A percentile compares a stretch with the other conserved stretches of the same genome.
Conservation (phyloP, 441 rosid genomes). For the Erodium moschatum region DNA sequence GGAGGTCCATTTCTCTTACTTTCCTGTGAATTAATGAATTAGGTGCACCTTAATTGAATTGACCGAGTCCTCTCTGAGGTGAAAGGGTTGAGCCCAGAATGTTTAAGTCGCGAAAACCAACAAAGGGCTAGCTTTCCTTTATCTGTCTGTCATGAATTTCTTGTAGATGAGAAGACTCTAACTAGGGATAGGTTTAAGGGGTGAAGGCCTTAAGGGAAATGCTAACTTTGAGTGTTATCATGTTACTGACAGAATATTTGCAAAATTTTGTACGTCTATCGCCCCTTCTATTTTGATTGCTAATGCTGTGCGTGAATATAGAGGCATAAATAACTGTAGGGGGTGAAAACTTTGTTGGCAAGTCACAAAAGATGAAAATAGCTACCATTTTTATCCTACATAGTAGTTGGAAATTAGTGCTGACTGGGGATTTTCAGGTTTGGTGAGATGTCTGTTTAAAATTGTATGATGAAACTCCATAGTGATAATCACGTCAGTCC, state of each 20-base stretch:
- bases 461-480: neutral
- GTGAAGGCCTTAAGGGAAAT: neutral
- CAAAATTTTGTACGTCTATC: neutral
- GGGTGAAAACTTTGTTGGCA: neutral
- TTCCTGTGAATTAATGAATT: neutral
- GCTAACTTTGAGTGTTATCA: neutral
- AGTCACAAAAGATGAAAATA: neutral
- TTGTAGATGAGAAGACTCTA: too few species aligned
- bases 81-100: neutral
- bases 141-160: neutral
- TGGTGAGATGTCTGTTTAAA: neutral
- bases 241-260: neutral
- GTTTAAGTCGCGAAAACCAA: neutral
- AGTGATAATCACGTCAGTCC: neutral
- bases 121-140: neutral
- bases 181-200: too few species aligned
- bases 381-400: too few species aligned
- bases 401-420: too few species aligned
- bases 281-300: neutral
- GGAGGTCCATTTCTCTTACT: too few species aligned
- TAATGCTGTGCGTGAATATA: neutral
- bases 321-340: neutral
- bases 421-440: neutral
- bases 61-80: neutral
- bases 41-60: neutral